Evolutionary conservation across 2,329 filamentous ascomycete genomes (phyloP), one percentile per base, ranked within the genome.

Genomic region (Diaporthe citri): DNA sequence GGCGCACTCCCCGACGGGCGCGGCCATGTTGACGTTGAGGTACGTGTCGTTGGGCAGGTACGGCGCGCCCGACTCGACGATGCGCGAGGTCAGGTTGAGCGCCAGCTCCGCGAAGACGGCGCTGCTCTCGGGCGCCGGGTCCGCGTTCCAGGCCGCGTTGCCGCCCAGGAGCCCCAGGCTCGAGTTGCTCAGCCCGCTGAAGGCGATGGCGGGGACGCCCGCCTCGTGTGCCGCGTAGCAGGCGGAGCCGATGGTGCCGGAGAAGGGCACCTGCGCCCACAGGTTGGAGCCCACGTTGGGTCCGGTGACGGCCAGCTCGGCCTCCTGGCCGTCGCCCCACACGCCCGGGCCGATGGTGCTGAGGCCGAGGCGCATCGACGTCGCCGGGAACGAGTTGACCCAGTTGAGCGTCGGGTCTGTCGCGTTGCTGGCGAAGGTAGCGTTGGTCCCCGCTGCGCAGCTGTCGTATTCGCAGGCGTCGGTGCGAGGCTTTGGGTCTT

Each of bases 361-460:
- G 80, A 94, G 90, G 46, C 92, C 92, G 80, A 90, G 88, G 74
- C 89, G 88, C 80, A 93, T 91, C 2, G 90, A 85, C 0, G 92
- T 94, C 2, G 90, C 90, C 0, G 93, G 92, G 83, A 86, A 93
- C 0, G 90, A 92, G 84, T 94, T 94, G 74, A 94, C 92, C 86
- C 93, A 94, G 86, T 93, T 92, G 60, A 93, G 86, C 8, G 89
- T 87, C 0, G 89, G 85, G 75, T 89, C 85, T 0, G 88, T 88
- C 13, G 84, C 82, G 79, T 94, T 93, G 78, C 83, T 81, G 52
- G 92, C 92, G 22, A 86, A 85, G 1, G 91, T 84, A 34, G 52
- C 31, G 1, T 89, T 88, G 78, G 87, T 90, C 77, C 87, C 85
- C 15, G 87, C 83, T 0, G 90, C 85, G 80, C 93, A 95, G 79